Base-by-base conservation (phyloP, 352 stramenopile genomes). In the Globisporangium nagaii region DNA sequence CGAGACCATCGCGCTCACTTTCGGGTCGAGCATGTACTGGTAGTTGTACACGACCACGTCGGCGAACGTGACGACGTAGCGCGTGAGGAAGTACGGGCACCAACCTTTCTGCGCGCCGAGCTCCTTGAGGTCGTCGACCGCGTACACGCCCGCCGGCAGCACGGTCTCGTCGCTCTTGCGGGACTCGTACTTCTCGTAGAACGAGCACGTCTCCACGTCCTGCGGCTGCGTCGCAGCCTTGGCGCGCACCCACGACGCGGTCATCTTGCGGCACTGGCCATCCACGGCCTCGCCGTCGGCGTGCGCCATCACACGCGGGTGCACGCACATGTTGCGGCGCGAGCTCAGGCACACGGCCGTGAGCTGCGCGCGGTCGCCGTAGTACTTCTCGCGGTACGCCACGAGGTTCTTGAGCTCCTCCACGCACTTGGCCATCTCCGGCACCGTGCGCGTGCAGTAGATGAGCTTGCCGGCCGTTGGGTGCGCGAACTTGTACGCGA, bases 11-110 rank as follows among this genome's bases (percentile, higher is more conserved):
- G 79, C 71, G 41, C 83, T 88, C 7, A 98, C 90, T 68, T 99
- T 99, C 24, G 96, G 97, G 79, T 99, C 96, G 24, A 99, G 84
- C 95, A 99, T 98, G 75, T 99, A 99, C 80, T 99, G 97, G 79
- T 99, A 99, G 66, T 99, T 99, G 79, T 98, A 99, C 39, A 99
- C 95, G 2, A 99, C 66, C 37, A 99, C 90, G 53, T 98, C 97
- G 1, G 97, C 96, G 58, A 98, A 96, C 8, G 93, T 97, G 35
- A 99, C 96, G 1, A 97, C 90, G 58, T 98, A 95, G 53, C 97
- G 79, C 25, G 97, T 98, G 41, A 99, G 65, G 60, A 99, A 99
- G 66, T 99, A 99, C 1, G 97, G 97, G 73, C 97, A 99, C 93
- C 93, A 99, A 15, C 88, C 86, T 34, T 91, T 91, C 31, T 86